These are phyloP conservation scores for Ascochyta pisi DNA, from an alignment of 2,329 filamentous ascomycete species.

Conservation along the genomic window DNA sequence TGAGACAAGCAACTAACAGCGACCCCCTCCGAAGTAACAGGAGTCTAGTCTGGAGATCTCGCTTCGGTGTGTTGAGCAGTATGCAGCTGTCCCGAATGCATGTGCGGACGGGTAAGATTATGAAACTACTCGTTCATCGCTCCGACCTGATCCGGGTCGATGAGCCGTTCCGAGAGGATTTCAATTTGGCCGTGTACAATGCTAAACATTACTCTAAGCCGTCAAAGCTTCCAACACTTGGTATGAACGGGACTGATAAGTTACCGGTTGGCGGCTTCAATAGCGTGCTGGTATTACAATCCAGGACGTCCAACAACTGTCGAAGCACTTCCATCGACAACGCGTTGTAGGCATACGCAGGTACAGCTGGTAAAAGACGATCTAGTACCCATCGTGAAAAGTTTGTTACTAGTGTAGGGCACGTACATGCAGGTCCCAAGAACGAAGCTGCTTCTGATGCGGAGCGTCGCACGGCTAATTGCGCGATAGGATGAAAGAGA, in stretches of 20 bases:
- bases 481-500: constrained; percentile 12
- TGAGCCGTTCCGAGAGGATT: not conserved
- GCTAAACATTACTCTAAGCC: not conserved
- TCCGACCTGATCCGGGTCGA: not conserved
- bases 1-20: not conserved
- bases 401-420: not conserved
- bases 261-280: not conserved
- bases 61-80: not conserved
- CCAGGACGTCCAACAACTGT: not conserved
- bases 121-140: not conserved
- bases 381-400: not conserved
- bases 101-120: not conserved
- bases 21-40: not conserved
- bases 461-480: constrained; percentile 2
- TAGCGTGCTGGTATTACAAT: not conserved
- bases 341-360: not conserved
- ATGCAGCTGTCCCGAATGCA: not conserved
- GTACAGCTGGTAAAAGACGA: not conserved
- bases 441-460: not conserved
- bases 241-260: not conserved
- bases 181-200: not conserved
- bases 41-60: not conserved
- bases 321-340: not conserved
- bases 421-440: constrained; percentile 24
- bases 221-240: not conserved